phyloP scores from a whole-genome alignment of 257 asterid genomes.

The Gentiana dahurica region DNA sequence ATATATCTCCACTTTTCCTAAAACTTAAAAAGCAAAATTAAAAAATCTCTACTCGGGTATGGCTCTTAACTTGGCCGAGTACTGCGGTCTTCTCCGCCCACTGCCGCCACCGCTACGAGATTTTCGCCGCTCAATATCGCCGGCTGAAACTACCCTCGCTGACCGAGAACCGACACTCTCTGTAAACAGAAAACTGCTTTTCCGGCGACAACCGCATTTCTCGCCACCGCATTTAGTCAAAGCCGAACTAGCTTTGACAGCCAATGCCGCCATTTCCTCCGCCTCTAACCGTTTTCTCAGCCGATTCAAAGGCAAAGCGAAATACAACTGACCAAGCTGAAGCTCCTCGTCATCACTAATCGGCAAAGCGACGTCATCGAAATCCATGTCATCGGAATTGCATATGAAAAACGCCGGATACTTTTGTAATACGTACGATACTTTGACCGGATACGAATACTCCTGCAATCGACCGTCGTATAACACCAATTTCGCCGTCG shows the following conservation, averaged over 20 bases:
- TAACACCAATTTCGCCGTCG: constrained; percentile 65
- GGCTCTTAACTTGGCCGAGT: constrained; percentile 41
- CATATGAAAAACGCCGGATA: constrained; percentile 64
- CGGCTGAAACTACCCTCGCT: constrained; percentile 17
- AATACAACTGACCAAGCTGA: constrained; percentile 76
- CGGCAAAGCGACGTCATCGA: constrained; percentile 60
- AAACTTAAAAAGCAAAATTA: no score
- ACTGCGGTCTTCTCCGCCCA: constrained; percentile 32
- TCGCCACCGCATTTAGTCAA: constrained; percentile 41
- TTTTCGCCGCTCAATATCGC: constrained; percentile 16
- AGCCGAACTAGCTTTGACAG: constrained; percentile 89
- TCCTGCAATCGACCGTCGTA: constrained; percentile 78
- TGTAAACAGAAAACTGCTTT: constrained; percentile 20
- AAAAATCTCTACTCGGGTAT: constrained; percentile 61
- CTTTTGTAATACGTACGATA: constrained; percentile 53
- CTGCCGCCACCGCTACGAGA: constrained; percentile 22
- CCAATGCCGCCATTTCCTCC: constrained; percentile 98
- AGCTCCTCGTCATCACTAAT: constrained; percentile 70
- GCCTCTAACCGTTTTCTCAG: constrained; percentile 52
- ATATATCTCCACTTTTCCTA: no score
- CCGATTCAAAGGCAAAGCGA: constrained; percentile 63
- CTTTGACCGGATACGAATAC: constrained; percentile 69
- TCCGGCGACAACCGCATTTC: constrained; percentile 51
- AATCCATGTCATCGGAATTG: constrained; percentile 92
- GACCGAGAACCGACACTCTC: constrained; percentile 20